Evolutionary conservation across 2,329 filamentous ascomycete genomes (phyloP).

Genomic region (Phialophora verrucosa): DNA sequence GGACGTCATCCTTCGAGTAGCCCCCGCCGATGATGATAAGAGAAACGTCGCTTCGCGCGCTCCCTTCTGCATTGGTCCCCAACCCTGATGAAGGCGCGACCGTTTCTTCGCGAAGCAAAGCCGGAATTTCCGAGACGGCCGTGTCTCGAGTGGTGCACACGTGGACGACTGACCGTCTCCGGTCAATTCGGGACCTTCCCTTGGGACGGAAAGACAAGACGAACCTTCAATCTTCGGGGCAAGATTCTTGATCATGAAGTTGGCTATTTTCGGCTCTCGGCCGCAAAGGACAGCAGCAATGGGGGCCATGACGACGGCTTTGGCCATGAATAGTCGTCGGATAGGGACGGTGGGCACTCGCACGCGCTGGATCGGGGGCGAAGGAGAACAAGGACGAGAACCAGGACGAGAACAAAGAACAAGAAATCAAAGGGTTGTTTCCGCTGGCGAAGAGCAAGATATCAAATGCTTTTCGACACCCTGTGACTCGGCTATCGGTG

Average conservation of each 20-base stretch:
- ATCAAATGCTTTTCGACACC: neutral
- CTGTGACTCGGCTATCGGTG: neutral
- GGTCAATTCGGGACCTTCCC: neutral
- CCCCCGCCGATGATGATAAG: slow-evolving; percentile 32
- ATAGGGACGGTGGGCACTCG: neutral
- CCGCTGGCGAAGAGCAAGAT: neutral
- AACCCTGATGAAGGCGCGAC: slow-evolving; percentile 22
- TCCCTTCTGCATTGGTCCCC: slow-evolving; percentile 24
- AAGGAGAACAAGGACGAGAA: neutral
- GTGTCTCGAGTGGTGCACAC: slow-evolving; percentile 24
- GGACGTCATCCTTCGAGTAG: slow-evolving; percentile 24
- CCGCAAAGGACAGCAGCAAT: slow-evolving; percentile 32
- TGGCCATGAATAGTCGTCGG: neutral
- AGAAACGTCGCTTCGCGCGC: slow-evolving; percentile 21
- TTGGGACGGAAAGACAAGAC: neutral
- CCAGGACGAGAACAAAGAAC: neutral
- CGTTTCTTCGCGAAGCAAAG: slow-evolving; percentile 29
- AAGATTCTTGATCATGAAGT: slow-evolving; percentile 29
- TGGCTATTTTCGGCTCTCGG: slow-evolving; percentile 18
- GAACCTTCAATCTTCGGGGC: slow-evolving; percentile 30
- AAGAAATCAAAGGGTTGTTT: neutral
- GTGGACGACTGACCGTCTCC: slow-evolving; percentile 26
- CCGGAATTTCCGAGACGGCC: slow-evolving; percentile 32
- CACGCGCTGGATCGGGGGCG: too few relatives aligned
- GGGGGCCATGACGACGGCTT: slow-evolving; percentile 21